phyloP scores from a whole-genome alignment of 1,284 basidiomycete species.

The Veloboletus limbatus region DNA sequence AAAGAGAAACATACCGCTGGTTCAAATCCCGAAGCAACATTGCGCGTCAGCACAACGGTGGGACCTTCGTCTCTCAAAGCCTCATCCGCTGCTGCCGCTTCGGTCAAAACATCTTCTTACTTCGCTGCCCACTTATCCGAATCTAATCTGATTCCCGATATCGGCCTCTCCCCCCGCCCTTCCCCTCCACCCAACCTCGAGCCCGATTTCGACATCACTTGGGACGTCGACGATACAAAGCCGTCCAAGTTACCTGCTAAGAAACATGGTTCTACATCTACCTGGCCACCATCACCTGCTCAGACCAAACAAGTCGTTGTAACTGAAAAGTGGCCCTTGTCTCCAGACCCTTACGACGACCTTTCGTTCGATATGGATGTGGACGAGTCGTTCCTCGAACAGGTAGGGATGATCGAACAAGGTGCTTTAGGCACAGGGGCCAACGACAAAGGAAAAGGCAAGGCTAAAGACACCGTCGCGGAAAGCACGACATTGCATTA shows the following conservation, averaged over 20 bases:
- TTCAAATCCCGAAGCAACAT: conserved; percentile 1
- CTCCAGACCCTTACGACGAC: conserved; percentile 27
- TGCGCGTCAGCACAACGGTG: neutral
- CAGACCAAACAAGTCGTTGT: neutral
- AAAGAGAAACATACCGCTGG: conserved; percentile 1
- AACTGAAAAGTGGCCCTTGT: conserved; percentile 1
- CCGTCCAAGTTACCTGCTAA: neutral
- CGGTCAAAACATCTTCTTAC: conserved; percentile 21
- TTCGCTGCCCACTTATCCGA: conserved; percentile 13
- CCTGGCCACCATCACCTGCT: neutral
- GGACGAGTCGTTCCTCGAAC: conserved; percentile 21
- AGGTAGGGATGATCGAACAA: conserved; percentile 32
- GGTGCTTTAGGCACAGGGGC: conserved; percentile 15
- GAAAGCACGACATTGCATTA: neutral
- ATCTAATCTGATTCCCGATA: conserved; percentile 20
- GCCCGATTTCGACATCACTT: conserved; percentile 13
- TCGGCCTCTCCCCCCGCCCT: conserved; percentile 29
- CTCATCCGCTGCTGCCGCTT: conserved; percentile 1
- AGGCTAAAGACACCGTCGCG: conserved; percentile 11
- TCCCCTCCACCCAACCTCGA: neutral
- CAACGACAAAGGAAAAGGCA: conserved; percentile 18
- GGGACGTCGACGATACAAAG: conserved; percentile 11
- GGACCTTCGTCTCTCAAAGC: conserved; percentile 15
- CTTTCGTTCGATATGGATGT: conserved; percentile 26
- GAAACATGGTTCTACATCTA: conserved; percentile 2